Evolutionary conservation across 345 rosid species (phyloP).

Genomic region (Gossypium turneri): DNA sequence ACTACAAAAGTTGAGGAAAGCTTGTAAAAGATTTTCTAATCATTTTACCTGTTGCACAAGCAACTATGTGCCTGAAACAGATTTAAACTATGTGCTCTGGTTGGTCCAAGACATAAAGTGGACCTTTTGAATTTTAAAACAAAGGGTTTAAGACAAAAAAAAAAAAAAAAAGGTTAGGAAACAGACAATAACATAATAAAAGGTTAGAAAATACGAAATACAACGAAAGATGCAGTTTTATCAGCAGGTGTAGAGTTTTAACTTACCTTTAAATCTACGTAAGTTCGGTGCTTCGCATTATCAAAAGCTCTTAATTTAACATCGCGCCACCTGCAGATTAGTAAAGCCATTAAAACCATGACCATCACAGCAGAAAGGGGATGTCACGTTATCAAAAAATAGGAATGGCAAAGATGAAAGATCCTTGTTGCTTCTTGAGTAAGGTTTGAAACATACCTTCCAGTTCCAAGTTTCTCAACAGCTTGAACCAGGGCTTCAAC

Average conservation of each 20-base stretch:
- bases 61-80: slow-evolving; percentile 16
- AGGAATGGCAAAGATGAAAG: not conserved
- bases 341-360: not conserved
- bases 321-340: slow-evolving; percentile 83
- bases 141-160: not conserved
- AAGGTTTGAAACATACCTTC: slow-evolving; percentile 52
- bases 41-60: slow-evolving; percentile 37
- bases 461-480: slow-evolving; percentile 97
- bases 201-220: not conserved
- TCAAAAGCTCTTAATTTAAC: slow-evolving; percentile 88
- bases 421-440: not conserved
- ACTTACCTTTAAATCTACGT: slow-evolving; percentile 85
- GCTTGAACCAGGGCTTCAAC: slow-evolving; percentile 97
- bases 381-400: not conserved
- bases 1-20: slow-evolving; percentile 9
- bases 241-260: not conserved
- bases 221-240: not conserved
- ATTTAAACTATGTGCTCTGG: slow-evolving; percentile 17
- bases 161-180: not conserved
- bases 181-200: not conserved
- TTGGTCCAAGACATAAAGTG: slow-evolving; percentile 20
- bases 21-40: not conserved
- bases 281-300: slow-evolving; percentile 87
- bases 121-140: slow-evolving; percentile 13
- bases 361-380: not conserved